These are phyloP conservation scores for Lagenidium sp. DNA, from an alignment of 352 stramenopile genomes.

Conservation along the genomic window DNA sequence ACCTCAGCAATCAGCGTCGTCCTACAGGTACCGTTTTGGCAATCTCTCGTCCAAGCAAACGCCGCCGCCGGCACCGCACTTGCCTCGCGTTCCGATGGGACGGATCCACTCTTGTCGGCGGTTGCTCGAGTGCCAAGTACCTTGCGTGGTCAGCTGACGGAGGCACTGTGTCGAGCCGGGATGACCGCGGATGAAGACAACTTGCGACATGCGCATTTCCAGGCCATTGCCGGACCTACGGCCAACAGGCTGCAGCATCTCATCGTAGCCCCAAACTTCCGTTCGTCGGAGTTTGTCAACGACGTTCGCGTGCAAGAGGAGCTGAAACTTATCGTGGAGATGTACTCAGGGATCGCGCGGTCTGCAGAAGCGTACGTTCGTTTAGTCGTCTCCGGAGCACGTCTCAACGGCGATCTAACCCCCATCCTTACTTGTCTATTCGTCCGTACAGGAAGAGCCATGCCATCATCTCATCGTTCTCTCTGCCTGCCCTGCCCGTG, in stretches of 20 bases:
- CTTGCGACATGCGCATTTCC: conserved; percentile 36
- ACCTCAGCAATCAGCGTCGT: conserved; percentile 50
- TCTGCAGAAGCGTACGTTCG: conserved; percentile 49
- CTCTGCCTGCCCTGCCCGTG: conserved; percentile 54
- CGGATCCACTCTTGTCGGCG: conserved; percentile 28
- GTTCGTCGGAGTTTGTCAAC: conserved; percentile 51
- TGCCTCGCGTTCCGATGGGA: conserved; percentile 4
- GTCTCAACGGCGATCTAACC: no score
- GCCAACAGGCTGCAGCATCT: conserved; percentile 42
- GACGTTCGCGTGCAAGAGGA: conserved; percentile 62
- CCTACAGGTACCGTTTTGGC: conserved; percentile 47
- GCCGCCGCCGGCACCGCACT: conserved; percentile 50
- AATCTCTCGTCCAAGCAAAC: conserved; percentile 66
- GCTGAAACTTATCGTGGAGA: conserved; percentile 64
- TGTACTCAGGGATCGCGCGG: conserved; percentile 70
- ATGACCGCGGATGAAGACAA: conserved; percentile 44
- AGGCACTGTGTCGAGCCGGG: conserved; percentile 63
- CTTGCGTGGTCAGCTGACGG: conserved; percentile 50
- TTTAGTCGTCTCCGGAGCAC: not conserved
- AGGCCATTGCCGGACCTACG: conserved; percentile 39
- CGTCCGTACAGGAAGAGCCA: conserved; percentile 32
- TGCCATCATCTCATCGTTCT: conserved; percentile 48
- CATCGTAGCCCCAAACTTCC: conserved; percentile 42
- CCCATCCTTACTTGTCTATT: not conserved
- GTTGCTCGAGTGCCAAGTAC: conserved; percentile 48